Evolutionary conservation across 768 basidiomycete species (phyloP).

Genomic region (Collybiopsis luxurians): DNA sequence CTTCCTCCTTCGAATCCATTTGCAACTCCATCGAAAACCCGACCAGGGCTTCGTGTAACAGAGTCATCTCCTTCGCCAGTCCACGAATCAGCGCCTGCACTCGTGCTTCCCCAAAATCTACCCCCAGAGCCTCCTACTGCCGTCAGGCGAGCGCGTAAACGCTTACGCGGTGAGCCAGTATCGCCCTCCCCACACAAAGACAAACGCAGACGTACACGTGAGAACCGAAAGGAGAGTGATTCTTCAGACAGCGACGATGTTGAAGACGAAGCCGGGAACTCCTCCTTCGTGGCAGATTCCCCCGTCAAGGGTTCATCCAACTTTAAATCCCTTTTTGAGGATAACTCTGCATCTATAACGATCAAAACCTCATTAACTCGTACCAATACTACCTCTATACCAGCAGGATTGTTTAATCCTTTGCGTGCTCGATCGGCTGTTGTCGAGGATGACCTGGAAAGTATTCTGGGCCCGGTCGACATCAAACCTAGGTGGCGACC

Average conservation of each 20-base stretch:
- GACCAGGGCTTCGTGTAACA: slow-evolving; percentile 20
- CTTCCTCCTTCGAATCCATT: slow-evolving; percentile 38
- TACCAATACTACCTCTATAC: slow-evolving; percentile 7
- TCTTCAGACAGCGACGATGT: slow-evolving; percentile 32
- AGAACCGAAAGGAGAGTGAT: slow-evolving; percentile 29
- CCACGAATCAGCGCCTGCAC: slow-evolving; percentile 17
- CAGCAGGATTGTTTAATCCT: slow-evolving; percentile 12
- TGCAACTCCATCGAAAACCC: slow-evolving; percentile 39
- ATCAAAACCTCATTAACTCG: slow-evolving; percentile 6
- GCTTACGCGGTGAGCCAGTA: slow-evolving; percentile 78
- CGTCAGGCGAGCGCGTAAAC: slow-evolving; percentile 71
- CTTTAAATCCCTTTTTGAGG: slow-evolving; percentile 70
- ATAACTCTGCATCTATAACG: slow-evolving; percentile 17
- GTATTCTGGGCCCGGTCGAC: neutral
- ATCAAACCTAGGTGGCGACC: neutral
- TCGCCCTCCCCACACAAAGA: slow-evolving; percentile 80
- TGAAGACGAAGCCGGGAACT: slow-evolving; percentile 28
- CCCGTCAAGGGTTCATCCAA: slow-evolving; percentile 61
- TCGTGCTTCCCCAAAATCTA: slow-evolving; percentile 17
- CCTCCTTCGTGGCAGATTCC: slow-evolving; percentile 66
- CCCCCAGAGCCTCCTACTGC: slow-evolving; percentile 37
- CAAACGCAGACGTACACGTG: slow-evolving; percentile 56
- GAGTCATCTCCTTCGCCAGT: slow-evolving; percentile 36
- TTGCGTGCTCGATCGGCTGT: neutral
- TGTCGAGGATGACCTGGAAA: slow-evolving; percentile 9